A percentile compares a stretch with the other conserved stretches of the same genome.
These are phyloP conservation scores for Aschersonia sp. DNA, from an alignment of 2,329 filamentous ascomycete species.

Conservation along the genomic window DNA sequence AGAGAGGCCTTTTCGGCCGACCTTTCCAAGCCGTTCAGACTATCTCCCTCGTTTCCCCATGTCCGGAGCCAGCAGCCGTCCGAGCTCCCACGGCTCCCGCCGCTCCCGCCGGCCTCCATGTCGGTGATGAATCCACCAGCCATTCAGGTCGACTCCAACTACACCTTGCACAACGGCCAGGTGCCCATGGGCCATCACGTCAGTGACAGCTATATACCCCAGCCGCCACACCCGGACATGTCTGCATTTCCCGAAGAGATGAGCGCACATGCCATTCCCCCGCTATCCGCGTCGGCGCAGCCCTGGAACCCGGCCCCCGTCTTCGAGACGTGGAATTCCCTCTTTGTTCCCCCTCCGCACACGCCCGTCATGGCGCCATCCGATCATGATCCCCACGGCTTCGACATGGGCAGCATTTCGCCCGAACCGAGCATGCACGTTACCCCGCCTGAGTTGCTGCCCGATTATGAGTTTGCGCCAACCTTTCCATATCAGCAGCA, in stretches of 20 bases:
- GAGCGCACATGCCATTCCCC: neutral
- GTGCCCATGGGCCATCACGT: neutral
- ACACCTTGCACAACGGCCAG: neutral
- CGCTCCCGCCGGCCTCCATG: conserved; percentile 31
- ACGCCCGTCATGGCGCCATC: conserved; percentile 69
- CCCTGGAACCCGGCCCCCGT: conserved; percentile 76
- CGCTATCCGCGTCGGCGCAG: neutral
- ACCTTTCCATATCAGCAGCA: neutral
- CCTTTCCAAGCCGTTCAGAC: conserved; percentile 66
- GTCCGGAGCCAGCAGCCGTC: conserved; percentile 47
- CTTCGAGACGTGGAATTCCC: conserved; percentile 53
- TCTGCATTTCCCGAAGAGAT: neutral
- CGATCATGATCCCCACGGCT: conserved; percentile 6
- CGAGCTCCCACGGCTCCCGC: conserved; percentile 47
- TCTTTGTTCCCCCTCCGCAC: conserved; percentile 65
- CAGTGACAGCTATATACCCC: conserved; percentile 5
- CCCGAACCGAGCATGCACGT: conserved; percentile 26
- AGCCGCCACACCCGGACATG: conserved; percentile 32
- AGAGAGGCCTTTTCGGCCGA: conserved; percentile 86
- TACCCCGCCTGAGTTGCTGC: neutral
- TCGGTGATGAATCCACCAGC: conserved; percentile 33
- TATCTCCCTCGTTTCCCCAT: conserved; percentile 79
- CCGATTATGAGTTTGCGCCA: neutral
- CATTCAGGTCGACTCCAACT: neutral
- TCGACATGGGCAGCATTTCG: neutral